Percentiles rank a stretch among this genome's conserved stretches.
Evolutionary conservation across 495 filamentous ascomycete genomes (phyloP).

Genomic region (Daldinia grandis): DNA sequence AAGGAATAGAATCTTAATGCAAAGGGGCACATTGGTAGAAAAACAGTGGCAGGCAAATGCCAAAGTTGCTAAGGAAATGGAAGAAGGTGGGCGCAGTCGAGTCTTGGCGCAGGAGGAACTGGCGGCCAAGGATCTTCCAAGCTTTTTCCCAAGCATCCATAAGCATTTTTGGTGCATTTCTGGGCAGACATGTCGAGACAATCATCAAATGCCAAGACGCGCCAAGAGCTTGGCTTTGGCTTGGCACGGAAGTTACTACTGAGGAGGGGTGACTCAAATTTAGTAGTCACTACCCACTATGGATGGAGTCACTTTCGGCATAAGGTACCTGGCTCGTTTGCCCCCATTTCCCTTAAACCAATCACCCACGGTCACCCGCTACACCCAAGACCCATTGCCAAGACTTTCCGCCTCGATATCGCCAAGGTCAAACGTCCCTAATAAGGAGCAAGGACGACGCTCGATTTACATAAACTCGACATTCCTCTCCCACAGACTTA

Average conservation of each 20-base stretch:
- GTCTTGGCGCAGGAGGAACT: conserved; percentile 47
- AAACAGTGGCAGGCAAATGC: not conserved
- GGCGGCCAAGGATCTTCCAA: conserved; percentile 36
- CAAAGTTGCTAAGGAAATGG: conserved; percentile 2
- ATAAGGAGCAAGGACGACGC: conserved; percentile 57
- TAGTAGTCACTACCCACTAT: conserved; percentile 10
- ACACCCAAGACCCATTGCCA: conserved; percentile 50
- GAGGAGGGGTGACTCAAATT: conserved; percentile 40
- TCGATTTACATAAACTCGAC: conserved; percentile 53
- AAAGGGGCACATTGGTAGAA: not conserved
- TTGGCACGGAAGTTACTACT: conserved; percentile 43
- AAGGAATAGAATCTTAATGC: not conserved
- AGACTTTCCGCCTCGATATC: conserved; percentile 57
- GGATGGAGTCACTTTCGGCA: conserved; percentile 32
- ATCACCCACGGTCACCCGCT: conserved; percentile 31
- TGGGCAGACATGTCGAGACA: conserved; percentile 44
- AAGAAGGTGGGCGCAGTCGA: conserved; percentile 45
- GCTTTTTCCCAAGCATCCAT: conserved; percentile 27
- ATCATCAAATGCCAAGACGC: conserved; percentile 53
- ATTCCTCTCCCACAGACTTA: conserved; percentile 36
- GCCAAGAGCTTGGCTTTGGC: conserved; percentile 45
- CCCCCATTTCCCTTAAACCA: conserved; percentile 36
- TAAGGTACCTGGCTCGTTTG: conserved; percentile 38
- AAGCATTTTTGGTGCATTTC: conserved; percentile 39
- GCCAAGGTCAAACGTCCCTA: conserved; percentile 54